Conservation (phyloP, 2,329 filamentous ascomycete genomes). For the Beauveria caledonica region DNA sequence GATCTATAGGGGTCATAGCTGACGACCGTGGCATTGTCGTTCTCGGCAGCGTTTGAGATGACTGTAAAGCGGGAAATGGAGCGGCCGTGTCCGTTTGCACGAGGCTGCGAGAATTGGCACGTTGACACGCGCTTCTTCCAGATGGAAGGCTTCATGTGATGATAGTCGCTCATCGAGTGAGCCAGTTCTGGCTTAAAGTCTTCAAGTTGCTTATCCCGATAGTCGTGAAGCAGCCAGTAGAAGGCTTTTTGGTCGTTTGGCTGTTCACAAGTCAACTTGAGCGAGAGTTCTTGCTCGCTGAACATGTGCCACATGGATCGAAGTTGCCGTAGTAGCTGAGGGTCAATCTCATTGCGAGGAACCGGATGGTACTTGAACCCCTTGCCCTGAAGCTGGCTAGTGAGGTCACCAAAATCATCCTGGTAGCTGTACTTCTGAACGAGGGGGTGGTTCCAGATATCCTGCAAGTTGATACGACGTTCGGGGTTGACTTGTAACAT, state of each 20-base stretch:
- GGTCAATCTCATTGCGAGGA: slow-evolving; percentile 61
- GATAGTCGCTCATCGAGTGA: slow-evolving; percentile 88
- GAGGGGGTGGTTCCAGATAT: slow-evolving; percentile 84
- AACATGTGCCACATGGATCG: slow-evolving; percentile 88
- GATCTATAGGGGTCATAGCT: slow-evolving; percentile 83
- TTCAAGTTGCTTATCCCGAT: slow-evolving; percentile 76
- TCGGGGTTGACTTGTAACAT: slow-evolving; percentile 76
- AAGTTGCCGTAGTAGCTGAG: slow-evolving; percentile 75
- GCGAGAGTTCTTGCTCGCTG: slow-evolving; percentile 60
- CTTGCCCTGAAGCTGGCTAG: slow-evolving; percentile 49
- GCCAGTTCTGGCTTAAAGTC: slow-evolving; percentile 74
- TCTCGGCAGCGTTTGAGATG: slow-evolving; percentile 52
- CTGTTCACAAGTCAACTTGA: slow-evolving; percentile 58
- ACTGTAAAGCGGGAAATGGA: slow-evolving; percentile 56
- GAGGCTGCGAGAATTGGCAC: slow-evolving; percentile 46
- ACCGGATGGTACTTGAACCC: slow-evolving; percentile 53
- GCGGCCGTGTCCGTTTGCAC: slow-evolving; percentile 39
- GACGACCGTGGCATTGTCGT: slow-evolving; percentile 39
- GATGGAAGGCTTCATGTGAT: slow-evolving; percentile 57
- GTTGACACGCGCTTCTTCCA: slow-evolving; percentile 56
- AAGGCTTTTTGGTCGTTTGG: slow-evolving; percentile 89
- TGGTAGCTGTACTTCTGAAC: slow-evolving; percentile 74
- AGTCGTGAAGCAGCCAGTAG: slow-evolving; percentile 75
- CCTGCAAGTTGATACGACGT: slow-evolving; percentile 66
- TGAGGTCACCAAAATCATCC: slow-evolving; percentile 53